Evolutionary conservation across 306 rosid species (phyloP).

Genomic region (Casuarina cunninghamiana): DNA sequence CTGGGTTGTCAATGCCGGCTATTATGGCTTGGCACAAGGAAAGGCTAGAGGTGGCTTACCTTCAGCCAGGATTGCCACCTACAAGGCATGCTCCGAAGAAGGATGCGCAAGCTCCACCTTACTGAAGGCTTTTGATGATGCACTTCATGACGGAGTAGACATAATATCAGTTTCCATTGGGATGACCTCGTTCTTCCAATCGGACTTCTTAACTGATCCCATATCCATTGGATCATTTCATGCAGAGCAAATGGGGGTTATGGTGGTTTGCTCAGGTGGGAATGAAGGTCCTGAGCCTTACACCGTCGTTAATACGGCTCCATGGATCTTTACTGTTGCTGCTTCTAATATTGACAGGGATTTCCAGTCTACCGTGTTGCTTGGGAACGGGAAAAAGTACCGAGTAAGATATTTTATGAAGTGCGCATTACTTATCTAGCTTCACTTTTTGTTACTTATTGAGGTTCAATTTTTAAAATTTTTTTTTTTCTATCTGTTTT

Average conservation of each 20-base stretch:
- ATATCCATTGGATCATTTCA: conserved; percentile 95
- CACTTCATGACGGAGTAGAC: conserved; percentile 86
- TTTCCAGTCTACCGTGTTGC: conserved; percentile 61
- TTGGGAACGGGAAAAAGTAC: conserved; percentile 67
- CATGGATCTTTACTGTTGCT: conserved; percentile 89
- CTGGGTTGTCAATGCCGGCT: conserved; percentile 66
- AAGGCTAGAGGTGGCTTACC: conserved; percentile 82
- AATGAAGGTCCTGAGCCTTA: conserved; percentile 85
- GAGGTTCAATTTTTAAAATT: not conserved
- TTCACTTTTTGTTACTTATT: conserved; percentile 5
- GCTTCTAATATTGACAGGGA: conserved; percentile 92
- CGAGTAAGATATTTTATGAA: conserved; percentile 38
- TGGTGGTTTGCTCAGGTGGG: conserved; percentile 91
- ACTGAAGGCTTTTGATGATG: conserved; percentile 85
- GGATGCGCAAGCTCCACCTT: conserved; percentile 79
- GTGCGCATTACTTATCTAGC: no score
- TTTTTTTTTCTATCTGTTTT: conserved; percentile 17
- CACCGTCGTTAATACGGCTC: conserved; percentile 81
- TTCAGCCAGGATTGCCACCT: conserved; percentile 71
- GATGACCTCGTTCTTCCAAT: conserved; percentile 51
- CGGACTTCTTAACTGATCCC: conserved; percentile 71
- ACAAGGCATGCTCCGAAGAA: conserved; percentile 75
- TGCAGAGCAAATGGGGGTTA: conserved; percentile 75
- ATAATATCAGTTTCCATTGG: conserved; percentile 90
- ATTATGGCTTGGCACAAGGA: conserved; percentile 76